Conservation (phyloP, 805 yeast genomes). For the Nakazawaea peltata region DNA sequence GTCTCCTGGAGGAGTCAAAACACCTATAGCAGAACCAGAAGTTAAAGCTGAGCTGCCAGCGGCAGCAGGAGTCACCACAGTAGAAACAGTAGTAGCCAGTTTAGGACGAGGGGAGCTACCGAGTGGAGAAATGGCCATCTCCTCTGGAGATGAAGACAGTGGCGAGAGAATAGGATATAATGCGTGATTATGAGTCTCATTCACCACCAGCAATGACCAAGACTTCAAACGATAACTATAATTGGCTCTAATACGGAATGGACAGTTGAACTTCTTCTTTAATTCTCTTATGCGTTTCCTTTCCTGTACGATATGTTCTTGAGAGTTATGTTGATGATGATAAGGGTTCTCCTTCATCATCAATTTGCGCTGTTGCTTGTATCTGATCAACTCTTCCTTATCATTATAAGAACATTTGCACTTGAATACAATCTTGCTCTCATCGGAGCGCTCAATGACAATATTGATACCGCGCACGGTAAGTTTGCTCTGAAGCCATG, state of each 20-base stretch:
- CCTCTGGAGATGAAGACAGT: background rate
- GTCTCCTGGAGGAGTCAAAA: no score
- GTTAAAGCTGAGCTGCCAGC: no score
- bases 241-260: conserved; percentile 60
- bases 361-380: conserved; percentile 9
- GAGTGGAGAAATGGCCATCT: background rate
- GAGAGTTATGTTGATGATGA: conserved; percentile 21
- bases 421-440: conserved; percentile 51
- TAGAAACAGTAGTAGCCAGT: background rate
- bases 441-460: conserved; percentile 58
- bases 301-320: conserved; percentile 14
- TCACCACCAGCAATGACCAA: conserved; percentile 57
- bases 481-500: conserved; percentile 48
- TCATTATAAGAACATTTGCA: conserved; percentile 36
- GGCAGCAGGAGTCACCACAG: background rate
- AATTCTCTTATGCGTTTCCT: conserved; percentile 13
- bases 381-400: conserved; percentile 11
- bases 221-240: conserved; percentile 39
- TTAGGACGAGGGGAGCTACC: no score
- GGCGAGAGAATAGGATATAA: conserved; percentile 16
- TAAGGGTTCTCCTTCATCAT: conserved; percentile 12
- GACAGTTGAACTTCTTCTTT: conserved; percentile 34
- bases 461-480: conserved; percentile 42
- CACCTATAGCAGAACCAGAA: no score
- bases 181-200: conserved; percentile 53